Conservation (phyloP, 202 grass and related monocot genomes). For the Carex sylvatica region DNA sequence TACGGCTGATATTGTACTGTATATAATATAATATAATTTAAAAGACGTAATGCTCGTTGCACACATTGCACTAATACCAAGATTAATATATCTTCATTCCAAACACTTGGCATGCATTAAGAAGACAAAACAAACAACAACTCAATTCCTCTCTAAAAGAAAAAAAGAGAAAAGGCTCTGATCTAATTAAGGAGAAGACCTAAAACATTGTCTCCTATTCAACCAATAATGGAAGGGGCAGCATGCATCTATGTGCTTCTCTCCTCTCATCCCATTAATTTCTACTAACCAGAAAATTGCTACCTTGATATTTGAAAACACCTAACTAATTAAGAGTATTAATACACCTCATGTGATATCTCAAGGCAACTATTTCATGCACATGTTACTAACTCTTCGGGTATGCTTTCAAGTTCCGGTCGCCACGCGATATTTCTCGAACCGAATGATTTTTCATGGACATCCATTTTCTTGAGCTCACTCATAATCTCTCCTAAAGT, state of each 20-base stretch:
- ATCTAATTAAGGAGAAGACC: conserved; percentile 1
- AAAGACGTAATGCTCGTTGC: background rate
- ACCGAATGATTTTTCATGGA: background rate
- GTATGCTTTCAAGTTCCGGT: conserved; percentile 69
- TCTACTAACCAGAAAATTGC: conserved; percentile 3
- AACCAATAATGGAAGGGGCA: conserved; percentile 11
- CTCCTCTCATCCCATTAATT: conserved; percentile 32
- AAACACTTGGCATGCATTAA: background rate
- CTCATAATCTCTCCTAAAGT: conserved; percentile 49
- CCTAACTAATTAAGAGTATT: background rate
- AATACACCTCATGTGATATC: background rate
- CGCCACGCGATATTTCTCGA: conserved; percentile 37
- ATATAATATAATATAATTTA: background rate
- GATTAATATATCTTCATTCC: background rate
- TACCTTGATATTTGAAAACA: background rate
- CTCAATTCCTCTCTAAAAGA: background rate
- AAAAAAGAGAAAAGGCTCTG: background rate
- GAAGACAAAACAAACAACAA: background rate
- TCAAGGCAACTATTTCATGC: background rate
- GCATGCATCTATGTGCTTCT: conserved; percentile 12
- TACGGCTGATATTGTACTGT: background rate
- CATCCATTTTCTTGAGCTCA: conserved; percentile 63
- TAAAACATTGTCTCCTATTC: conserved; percentile 9
- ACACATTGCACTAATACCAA: background rate
- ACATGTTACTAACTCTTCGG: conserved; percentile 42